Conservation (phyloP, 352 stramenopile genomes). For the Globisporangium polare region DNA sequence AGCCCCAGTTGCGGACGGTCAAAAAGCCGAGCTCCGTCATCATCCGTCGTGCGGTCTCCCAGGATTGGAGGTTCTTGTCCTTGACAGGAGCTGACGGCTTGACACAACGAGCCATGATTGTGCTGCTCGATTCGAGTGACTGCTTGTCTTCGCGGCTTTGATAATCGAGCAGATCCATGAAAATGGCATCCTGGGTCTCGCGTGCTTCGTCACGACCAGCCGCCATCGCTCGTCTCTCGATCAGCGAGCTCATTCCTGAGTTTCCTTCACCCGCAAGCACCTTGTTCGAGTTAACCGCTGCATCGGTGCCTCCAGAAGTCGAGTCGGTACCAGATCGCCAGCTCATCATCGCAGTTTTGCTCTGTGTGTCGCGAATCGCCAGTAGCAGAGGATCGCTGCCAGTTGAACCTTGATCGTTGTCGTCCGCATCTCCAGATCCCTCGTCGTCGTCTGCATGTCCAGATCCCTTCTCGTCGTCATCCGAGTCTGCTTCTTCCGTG, state of each 20-base stretch:
- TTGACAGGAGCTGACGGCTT: slow-evolving; percentile 48
- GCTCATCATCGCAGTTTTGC: slow-evolving; percentile 65
- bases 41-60: slow-evolving; percentile 75
- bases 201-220: slow-evolving; percentile 47
- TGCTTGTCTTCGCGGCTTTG: slow-evolving; percentile 58
- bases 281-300: slow-evolving; percentile 19
- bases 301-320: slow-evolving; percentile 13
- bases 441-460: slow-evolving; percentile 21
- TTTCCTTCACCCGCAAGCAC: slow-evolving; percentile 66
- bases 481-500: slow-evolving; percentile 27
- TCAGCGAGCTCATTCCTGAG: slow-evolving; percentile 57
- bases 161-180: slow-evolving; percentile 52
- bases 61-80: slow-evolving; percentile 56
- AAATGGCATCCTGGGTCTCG: slow-evolving; percentile 59
- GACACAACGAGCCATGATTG: slow-evolving; percentile 19
- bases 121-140: slow-evolving; percentile 17
- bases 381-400: slow-evolving; percentile 53
- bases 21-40: slow-evolving; percentile 83
- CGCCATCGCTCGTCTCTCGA: slow-evolving; percentile 56
- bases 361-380: slow-evolving; percentile 57
- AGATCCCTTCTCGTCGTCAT: slow-evolving; percentile 21
- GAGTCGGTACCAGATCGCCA: slow-evolving; percentile 38
- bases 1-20: slow-evolving; percentile 82
- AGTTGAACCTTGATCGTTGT: slow-evolving; percentile 18
- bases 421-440: slow-evolving; percentile 14